phyloP scores from a whole-genome alignment of 441 rosid species.

The Croton setiger region DNA sequence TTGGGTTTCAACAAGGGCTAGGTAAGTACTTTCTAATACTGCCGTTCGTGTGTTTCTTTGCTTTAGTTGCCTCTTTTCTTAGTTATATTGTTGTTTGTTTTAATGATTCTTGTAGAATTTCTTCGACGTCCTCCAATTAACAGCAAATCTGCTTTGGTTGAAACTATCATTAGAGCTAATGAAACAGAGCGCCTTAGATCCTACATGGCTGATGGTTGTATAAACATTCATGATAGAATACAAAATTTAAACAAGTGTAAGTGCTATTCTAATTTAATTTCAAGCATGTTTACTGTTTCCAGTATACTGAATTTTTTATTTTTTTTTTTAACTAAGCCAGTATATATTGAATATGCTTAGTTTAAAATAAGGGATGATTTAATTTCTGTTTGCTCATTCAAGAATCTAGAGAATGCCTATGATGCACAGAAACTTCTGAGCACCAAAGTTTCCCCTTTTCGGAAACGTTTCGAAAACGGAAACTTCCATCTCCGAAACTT shows the following conservation, averaged over 20 bases:
- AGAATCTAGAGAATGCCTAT: neutral
- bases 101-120: conserved; percentile 36
- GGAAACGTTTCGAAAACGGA: no score
- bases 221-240: conserved; percentile 38
- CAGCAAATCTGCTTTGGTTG: conserved; percentile 45
- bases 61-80: neutral
- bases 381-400: neutral
- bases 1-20: conserved; percentile 64
- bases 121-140: conserved; percentile 60
- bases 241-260: conserved; percentile 66
- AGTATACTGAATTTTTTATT: no score
- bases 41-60: neutral
- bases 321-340: no score
- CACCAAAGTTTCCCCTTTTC: no score
- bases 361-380: neutral
- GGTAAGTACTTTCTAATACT: conserved; percentile 35
- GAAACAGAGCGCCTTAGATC: conserved; percentile 60
- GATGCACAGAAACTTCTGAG: no score
- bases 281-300: neutral
- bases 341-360: no score
- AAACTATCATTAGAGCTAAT: conserved; percentile 50
- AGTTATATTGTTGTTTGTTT: conserved; percentile 7
- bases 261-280: conserved; percentile 18
- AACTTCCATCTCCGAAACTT: no score
- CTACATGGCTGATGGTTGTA: conserved; percentile 61